Base-by-base conservation (phyloP, 805 yeast genomes). In the Saccharomycopsis lassenensis region DNA sequence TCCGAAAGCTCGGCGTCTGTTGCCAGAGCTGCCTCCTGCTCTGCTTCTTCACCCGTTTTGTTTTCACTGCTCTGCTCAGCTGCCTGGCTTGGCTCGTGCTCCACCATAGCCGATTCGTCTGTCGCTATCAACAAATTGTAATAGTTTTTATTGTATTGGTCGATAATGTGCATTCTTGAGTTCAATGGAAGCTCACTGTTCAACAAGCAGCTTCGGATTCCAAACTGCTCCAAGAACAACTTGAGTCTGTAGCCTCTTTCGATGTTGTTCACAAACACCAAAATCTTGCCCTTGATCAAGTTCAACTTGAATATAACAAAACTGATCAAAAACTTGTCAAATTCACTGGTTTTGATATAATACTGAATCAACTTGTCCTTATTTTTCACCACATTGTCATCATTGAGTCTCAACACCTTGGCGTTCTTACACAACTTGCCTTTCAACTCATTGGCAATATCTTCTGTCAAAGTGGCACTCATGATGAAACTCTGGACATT, bases 401-500 rank as follows among this genome's bases (percentile, higher is more conserved):
- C 91, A 47, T 80, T 77, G 25, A 89, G 66, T 50, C 77, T 81
- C 46, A 91, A 62, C 17, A 83, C 70, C 1, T 93, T 95, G 2
- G 95, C 93, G 25, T 64, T 57, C 39, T 84, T 74, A 58, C 96
- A 89, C 57, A 81, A 87, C 50, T 71, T 71, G 34, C 62, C 57
- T 57, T 89, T 89, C 48, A 91, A 59, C 31, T 69, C 72, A 10
- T 20, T 26, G 41, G 82, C 74, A 45, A 89, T 73, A 44, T 89
- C 96, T 29, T 84, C 94, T 52, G 76, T 82, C 41, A 91, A 62
- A 3, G 98, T 91, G 2, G 98, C 98, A 58, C 94, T 82, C 97
- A 91, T 91, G 47, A 91, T 62, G 58, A 85, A 91, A 2, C 91
- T 77, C 60, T 91, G 98, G 47, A 83, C 62, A n/a, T 37, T 37